A percentile compares a stretch with the other conserved stretches of the same genome.
Conservation (phyloP, 305 asterid species). For the Lippia alba region DNA sequence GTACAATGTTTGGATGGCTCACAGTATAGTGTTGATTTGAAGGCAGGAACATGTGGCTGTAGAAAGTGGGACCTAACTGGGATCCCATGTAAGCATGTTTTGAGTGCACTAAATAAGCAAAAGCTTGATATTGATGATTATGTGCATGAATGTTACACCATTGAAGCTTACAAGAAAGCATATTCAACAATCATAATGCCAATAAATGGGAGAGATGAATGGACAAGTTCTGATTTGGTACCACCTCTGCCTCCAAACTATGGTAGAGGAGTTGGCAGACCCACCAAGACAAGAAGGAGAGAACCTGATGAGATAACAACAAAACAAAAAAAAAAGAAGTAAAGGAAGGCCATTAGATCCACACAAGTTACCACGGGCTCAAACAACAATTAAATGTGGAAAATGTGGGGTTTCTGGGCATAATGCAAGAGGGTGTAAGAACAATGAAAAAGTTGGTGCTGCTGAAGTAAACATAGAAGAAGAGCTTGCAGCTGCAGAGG, state of each 20-base stretch:
- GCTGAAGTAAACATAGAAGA: too few relatives aligned
- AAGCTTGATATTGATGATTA: too few relatives aligned
- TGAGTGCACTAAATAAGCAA: background rate
- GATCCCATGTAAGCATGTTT: background rate
- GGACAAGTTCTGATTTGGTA: background rate
- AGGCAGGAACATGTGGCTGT: background rate
- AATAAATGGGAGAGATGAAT: background rate
- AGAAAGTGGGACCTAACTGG: background rate
- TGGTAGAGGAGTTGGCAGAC: background rate
- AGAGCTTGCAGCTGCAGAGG: too few relatives aligned
- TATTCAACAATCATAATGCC: background rate
- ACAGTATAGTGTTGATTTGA: background rate
- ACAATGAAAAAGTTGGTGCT: background rate
- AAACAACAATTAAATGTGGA: background rate
- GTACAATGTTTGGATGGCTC: background rate
- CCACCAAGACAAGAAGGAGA: background rate
- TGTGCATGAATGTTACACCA: too few relatives aligned
- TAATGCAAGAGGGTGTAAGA: background rate
- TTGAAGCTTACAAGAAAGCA: background rate
- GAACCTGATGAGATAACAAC: background rate
- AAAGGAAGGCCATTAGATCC: background rate
- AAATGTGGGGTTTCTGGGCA: background rate
- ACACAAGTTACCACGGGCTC: background rate
- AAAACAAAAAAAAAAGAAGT: background rate
- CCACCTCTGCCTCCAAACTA: background rate